These are phyloP conservation scores for Rhytidiadelphus loreus DNA, from an alignment of 225 moss, liverwort and hornwort genomes.

Conservation along the genomic window DNA sequence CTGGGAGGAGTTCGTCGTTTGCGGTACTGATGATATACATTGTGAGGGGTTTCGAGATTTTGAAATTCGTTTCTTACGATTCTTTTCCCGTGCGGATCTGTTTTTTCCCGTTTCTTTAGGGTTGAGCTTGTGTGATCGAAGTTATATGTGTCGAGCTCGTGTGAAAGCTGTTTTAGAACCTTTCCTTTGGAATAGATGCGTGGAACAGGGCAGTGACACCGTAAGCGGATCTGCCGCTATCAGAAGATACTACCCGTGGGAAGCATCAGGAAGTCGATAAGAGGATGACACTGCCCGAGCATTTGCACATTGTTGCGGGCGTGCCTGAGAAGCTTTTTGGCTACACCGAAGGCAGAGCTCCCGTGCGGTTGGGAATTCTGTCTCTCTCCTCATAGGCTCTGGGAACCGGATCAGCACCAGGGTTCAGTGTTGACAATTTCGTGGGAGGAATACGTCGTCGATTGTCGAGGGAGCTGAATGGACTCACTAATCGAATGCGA, in stretches of 20 bases:
- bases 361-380: constrained; percentile 41
- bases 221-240: not conserved
- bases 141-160: not conserved
- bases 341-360: constrained; percentile 44
- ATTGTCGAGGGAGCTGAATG: not conserved
- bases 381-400: not conserved
- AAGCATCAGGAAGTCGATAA: constrained; percentile 3
- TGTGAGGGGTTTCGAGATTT: not conserved
- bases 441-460: not conserved
- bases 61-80: not conserved
- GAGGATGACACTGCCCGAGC: constrained; percentile 55
- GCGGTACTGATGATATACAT: not conserved
- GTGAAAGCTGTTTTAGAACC: not conserved
- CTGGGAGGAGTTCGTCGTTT: not conserved
- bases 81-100: not conserved
- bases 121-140: not conserved
- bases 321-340: constrained; percentile 38
- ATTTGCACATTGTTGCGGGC: constrained; percentile 50
- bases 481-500: not conserved
- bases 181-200: not conserved
- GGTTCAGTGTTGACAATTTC: not conserved
- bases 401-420: not conserved
- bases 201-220: not conserved
- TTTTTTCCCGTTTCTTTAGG: not conserved
- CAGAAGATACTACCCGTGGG: not conserved